phyloP scores from a whole-genome alignment of 192 early-diverging fungal genomes.

The Coemansia sp. region DNA sequence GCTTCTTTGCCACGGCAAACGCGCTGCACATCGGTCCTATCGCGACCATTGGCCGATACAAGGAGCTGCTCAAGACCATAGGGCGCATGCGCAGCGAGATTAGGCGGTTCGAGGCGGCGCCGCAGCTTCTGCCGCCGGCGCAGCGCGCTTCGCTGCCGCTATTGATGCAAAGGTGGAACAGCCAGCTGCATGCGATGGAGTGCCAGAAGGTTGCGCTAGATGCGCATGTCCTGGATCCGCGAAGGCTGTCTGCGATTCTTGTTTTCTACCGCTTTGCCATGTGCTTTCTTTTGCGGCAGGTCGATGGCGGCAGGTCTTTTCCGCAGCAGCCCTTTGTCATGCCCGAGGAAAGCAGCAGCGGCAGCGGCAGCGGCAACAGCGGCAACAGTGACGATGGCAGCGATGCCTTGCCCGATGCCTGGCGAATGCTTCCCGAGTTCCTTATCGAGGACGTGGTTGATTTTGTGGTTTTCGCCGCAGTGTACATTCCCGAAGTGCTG shows the following conservation, averaged over 20 bases:
- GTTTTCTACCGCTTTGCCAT: constrained; percentile 89
- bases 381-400: not conserved
- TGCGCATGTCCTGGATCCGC: constrained; percentile 71
- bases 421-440: constrained; percentile 84
- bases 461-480: constrained; percentile 33
- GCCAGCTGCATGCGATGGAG: constrained; percentile 67
- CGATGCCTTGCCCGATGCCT: constrained; percentile 21
- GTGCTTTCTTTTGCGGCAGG: constrained; percentile 78
- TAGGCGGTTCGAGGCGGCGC: constrained; percentile 48
- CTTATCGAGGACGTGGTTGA: constrained; percentile 84
- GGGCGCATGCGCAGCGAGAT: constrained; percentile 69
- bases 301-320: constrained; percentile 53
- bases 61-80: constrained; percentile 63
- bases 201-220: constrained; percentile 69
- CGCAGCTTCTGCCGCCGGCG: constrained; percentile 17
- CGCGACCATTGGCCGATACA: constrained; percentile 66
- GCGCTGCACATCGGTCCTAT: constrained; percentile 80
- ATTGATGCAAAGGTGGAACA: constrained; percentile 60
- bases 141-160: constrained; percentile 39
- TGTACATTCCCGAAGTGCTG: constrained; percentile 37
- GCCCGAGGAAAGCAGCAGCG: constrained; percentile 20
- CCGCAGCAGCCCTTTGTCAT: constrained; percentile 39
- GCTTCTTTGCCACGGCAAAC: constrained; percentile 78
- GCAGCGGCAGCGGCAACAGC: too few relatives aligned
- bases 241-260: constrained; percentile 60